Base-by-base conservation (phyloP, 805 yeast genomes). In the Kazachstania psychrophila region DNA sequence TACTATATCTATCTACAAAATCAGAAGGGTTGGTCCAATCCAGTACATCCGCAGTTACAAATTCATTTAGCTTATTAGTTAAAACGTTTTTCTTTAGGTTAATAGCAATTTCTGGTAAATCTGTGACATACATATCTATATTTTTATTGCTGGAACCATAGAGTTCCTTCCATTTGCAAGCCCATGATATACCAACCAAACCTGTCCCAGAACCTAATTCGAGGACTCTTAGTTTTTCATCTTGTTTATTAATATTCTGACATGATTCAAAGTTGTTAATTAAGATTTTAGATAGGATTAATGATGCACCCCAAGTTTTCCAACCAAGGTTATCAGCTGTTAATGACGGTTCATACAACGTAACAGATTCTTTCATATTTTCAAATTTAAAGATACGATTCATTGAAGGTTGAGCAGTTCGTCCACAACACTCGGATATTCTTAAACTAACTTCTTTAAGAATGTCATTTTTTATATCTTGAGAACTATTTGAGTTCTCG, bases 121-220 rank as follows among this genome's bases (percentile, higher is more conserved):
- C 98, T 0, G 97, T 88, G 17, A 86, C 55, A 42, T 54, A 59
- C 17, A 72, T 65, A 16, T 68, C 58, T 2, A 71, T 68, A 1
- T 68, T 62, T 0, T 68, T 64, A 9, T 16, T 15, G 3, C 17
- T 3, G 1, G 65, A 47, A 4, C 67, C 70, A 32, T 61, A 47
- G 38, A 65, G 65, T 30, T 52, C 49, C 22, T 43, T 40, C 48
- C 52, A 52, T 42, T 53, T 55, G 13, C 43, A 37, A 2, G 52
- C 73, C 38, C 83, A 68, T 0, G 78, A 68, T 24, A 92, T 80
- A 0, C 97, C 96, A 3, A 79, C 80, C 12, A 89, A 65, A 0
- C 98, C 98, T 0, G 98, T 92, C 0, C 98, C 98, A 0, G 97
- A 69, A 0, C 98, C 98, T n/a, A 92, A 62, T 50, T 89, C 98